Conservation (phyloP, 73 alveolate species). For the Durusdinium trenchii region DNA sequence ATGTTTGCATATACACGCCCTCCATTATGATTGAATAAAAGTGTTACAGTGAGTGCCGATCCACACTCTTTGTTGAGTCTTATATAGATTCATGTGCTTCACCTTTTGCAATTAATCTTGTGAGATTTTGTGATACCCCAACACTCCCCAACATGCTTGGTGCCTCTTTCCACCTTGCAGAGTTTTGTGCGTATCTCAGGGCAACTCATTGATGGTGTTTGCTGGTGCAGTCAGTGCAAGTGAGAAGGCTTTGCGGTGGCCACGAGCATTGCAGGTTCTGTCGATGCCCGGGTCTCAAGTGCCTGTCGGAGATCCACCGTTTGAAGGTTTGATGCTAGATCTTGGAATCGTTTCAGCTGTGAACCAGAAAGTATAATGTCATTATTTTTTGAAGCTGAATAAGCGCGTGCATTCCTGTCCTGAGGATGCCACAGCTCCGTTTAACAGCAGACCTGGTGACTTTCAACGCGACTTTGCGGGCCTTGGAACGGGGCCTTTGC, state of each 20-base stretch:
- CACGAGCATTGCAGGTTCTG: neutral
- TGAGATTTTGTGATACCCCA: too few species aligned
- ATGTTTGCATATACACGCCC: too few species aligned
- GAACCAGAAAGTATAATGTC: neutral
- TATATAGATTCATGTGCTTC: too few species aligned
- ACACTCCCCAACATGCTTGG: too few species aligned
- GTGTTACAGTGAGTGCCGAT: too few species aligned
- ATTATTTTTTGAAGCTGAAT: neutral
- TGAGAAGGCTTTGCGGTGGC: neutral
- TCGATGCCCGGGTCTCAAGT: neutral
- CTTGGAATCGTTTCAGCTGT: neutral
- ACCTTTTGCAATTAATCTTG: too few species aligned
- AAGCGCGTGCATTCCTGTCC: neutral
- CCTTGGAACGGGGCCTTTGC: neutral
- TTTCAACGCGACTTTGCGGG: neutral
- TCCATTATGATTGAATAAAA: too few species aligned
- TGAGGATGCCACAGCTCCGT: neutral
- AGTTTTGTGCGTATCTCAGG: too few species aligned
- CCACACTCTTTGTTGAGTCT: too few species aligned
- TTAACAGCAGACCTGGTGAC: neutral
- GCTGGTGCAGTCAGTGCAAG: slow-evolving; percentile 12
- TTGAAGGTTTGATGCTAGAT: neutral
- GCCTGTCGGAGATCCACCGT: neutral
- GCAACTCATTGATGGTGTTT: neutral
- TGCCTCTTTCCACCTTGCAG: too few species aligned